phyloP scores from a whole-genome alignment of 140 eudicot species.

The Senecio squalidus region DNA sequence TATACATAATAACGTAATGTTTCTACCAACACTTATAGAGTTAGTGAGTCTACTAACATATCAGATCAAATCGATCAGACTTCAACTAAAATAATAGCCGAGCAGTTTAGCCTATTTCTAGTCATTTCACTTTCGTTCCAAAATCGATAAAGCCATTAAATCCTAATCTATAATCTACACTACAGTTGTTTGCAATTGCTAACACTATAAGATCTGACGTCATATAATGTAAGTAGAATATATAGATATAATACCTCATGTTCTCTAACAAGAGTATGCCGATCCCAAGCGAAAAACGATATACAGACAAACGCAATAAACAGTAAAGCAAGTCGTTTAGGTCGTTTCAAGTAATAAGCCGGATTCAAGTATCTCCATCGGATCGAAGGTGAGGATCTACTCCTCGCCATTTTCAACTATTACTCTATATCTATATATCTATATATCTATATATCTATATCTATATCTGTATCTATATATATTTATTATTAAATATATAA shows the following conservation, averaged over 20 bases:
- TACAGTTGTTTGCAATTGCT: not conserved
- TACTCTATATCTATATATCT: not conserved
- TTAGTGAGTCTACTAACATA: not conserved
- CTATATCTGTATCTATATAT: no score
- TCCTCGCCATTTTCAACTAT: conserved; percentile 56
- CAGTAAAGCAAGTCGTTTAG: conserved; percentile 77
- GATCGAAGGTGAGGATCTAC: conserved; percentile 53
- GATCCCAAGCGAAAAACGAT: conserved; percentile 87
- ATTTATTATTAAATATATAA: conserved; percentile 16
- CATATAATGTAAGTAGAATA: not conserved
- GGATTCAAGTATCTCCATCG: conserved; percentile 83
- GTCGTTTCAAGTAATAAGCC: conserved; percentile 86
- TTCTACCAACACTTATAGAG: not conserved
- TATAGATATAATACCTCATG: conserved; percentile 53
- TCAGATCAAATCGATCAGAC: no score
- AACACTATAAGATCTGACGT: conserved; percentile 10
- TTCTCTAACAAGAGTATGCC: conserved; percentile 78
- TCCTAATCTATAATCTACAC: conserved; percentile 1
- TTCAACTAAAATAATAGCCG: no score
- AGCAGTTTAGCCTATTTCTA: no score
- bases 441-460: no score
- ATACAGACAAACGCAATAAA: conserved; percentile 55
- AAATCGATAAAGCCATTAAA: no score
- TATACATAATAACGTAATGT: not conserved
- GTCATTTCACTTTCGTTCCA: no score